Conservation (phyloP, 2,329 filamentous ascomycete genomes). For the Arthroderma sp. region DNA sequence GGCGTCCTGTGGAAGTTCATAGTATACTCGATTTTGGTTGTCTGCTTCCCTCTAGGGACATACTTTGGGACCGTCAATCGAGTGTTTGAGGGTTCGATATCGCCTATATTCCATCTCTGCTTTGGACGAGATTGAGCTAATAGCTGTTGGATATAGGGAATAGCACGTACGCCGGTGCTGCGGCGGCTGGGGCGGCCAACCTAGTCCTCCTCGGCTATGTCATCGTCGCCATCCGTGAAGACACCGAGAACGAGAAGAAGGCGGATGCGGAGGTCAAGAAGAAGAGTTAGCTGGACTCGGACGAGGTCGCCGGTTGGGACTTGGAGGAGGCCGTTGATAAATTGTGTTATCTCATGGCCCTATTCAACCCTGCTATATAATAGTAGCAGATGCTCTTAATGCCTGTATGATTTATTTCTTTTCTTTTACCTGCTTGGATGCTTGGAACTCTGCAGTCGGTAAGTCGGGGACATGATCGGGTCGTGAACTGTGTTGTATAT, state of each 20-base stretch:
- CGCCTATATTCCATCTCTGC: background rate
- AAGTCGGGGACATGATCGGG: no score
- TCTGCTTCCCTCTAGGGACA: conserved; percentile 70
- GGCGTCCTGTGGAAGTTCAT: conserved; percentile 83
- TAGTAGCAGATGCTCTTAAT: background rate
- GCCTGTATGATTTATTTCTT: background rate
- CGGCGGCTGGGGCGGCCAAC: conserved; percentile 83
- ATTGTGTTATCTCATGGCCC: no score
- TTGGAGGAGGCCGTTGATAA: no score
- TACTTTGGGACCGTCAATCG: conserved; percentile 73
- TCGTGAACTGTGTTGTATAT: background rate
- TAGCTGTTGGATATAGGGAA: conserved; percentile 56
- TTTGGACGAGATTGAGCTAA: conserved; percentile 1
- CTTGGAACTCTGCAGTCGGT: no score
- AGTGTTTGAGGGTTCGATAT: conserved; percentile 58
- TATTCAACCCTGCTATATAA: background rate
- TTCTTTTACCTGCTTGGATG: no score
- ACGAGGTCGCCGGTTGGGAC: no score
- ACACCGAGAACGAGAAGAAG: conserved; percentile 63
- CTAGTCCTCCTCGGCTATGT: conserved; percentile 84
- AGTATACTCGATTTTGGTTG: conserved; percentile 83
- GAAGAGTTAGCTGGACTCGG: conserved; percentile 26
- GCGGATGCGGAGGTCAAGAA: conserved; percentile 44
- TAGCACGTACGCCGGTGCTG: conserved; percentile 70
- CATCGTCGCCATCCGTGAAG: conserved; percentile 81